Evolutionary conservation across 345 rosid species (phyloP).

Genomic region (Citrus glauca): DNA sequence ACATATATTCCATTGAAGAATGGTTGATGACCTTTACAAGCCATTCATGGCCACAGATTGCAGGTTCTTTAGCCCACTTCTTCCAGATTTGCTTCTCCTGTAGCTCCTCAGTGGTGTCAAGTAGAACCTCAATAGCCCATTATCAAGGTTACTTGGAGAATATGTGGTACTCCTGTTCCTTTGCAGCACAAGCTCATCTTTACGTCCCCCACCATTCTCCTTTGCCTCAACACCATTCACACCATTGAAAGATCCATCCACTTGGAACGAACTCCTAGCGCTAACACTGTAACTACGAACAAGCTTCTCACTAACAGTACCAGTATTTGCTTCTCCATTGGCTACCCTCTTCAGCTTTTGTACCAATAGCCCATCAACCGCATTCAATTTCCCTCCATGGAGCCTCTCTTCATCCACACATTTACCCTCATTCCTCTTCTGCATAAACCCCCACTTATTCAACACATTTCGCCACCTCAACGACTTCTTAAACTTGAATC

Average conservation of each 20-base stretch:
- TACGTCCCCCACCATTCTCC: slow-evolving; percentile 29
- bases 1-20: not conserved
- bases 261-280: slow-evolving; percentile 38
- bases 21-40: slow-evolving; percentile 24
- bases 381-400: slow-evolving; percentile 36
- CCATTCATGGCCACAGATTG: slow-evolving; percentile 25
- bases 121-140: slow-evolving; percentile 57
- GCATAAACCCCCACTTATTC: slow-evolving; percentile 72
- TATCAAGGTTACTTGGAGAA: slow-evolving; percentile 47
- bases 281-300: slow-evolving; percentile 56
- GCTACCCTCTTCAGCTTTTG: slow-evolving; percentile 41
- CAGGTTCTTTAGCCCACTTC: slow-evolving; percentile 45
- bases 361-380: slow-evolving; percentile 34
- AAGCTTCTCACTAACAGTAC: slow-evolving; percentile 55
- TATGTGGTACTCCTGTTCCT: slow-evolving; percentile 35
- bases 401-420: slow-evolving; percentile 28
- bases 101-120: slow-evolving; percentile 60
- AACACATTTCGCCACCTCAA: slow-evolving; percentile 49
- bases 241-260: slow-evolving; percentile 32
- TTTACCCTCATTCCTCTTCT: slow-evolving; percentile 39
- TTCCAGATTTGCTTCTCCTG: slow-evolving; percentile 56
- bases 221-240: slow-evolving; percentile 26
- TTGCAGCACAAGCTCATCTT: slow-evolving; percentile 34
- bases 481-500: slow-evolving; percentile 36
- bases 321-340: slow-evolving; percentile 35